A percentile compares a stretch with the other conserved stretches of the same genome.
These are phyloP conservation scores for Penicillium sp. DNA, from an alignment of 2,329 filamentous ascomycete species.

Conservation along the genomic window DNA sequence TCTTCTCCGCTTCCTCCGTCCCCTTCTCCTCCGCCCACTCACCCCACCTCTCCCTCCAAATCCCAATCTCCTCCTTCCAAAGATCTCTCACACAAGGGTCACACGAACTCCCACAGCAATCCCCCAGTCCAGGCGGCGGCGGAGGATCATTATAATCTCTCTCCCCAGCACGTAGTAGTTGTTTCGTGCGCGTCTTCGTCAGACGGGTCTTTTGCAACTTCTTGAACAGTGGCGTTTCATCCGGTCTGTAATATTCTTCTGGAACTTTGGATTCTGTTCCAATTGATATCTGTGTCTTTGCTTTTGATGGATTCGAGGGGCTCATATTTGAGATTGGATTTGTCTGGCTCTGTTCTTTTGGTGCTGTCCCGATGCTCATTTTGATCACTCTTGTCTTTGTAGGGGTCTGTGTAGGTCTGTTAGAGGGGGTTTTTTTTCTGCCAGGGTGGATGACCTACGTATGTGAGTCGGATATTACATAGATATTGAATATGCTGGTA, in stretches of 20 bases:
- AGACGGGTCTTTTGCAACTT: conserved; percentile 30
- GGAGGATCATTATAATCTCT: conserved; percentile 35
- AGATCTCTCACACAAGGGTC: conserved; percentile 40
- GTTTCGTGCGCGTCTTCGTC: conserved; percentile 34
- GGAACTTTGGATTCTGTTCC: conserved; percentile 5
- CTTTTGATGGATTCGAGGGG: neutral
- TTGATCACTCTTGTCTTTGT: neutral
- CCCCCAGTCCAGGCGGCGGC: conserved; percentile 33
- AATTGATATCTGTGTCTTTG: conserved; percentile 3
- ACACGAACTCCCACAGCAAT: conserved; percentile 41
- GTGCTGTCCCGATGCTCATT: conserved; percentile 12
- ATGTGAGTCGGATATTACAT: neutral
- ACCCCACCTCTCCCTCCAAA: conserved; percentile 39
- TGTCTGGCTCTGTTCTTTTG: neutral
- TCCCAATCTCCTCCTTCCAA: conserved; percentile 36
- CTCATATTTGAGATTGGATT: conserved; percentile 4
- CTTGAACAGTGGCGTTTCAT: conserved; percentile 31
- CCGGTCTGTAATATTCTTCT: conserved; percentile 26
- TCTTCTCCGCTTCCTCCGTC: neutral
- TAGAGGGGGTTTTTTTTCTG: neutral
- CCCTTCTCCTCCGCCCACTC: conserved; percentile 17
- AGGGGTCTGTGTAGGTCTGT: neutral
- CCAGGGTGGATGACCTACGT: neutral
- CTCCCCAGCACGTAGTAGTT: conserved; percentile 34
- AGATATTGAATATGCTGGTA: neutral